Evolutionary conservation across 495 filamentous ascomycete genomes (phyloP).

Genomic region (Aspergillus bertholletiae): DNA sequence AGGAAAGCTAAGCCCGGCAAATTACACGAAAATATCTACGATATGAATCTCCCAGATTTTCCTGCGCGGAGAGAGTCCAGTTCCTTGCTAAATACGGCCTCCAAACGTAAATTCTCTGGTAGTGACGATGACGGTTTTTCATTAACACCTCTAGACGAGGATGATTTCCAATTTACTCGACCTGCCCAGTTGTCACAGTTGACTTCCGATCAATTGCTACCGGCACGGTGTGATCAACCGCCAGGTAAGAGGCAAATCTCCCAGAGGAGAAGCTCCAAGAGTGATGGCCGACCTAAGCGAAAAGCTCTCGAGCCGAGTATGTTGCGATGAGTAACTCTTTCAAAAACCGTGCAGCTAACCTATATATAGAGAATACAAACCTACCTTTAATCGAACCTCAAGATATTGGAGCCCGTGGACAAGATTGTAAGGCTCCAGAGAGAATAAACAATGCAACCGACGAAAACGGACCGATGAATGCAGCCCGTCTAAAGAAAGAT

Average conservation of each 20-base stretch:
- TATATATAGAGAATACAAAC: constrained; percentile 52
- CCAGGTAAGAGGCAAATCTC: constrained; percentile 19
- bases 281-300: constrained; percentile 26
- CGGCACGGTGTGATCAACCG: constrained; percentile 11
- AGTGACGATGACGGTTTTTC: constrained; percentile 42
- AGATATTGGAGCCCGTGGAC: neutral
- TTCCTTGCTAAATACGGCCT: constrained; percentile 40
- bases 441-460: neutral
- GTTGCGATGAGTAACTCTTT: constrained; percentile 14
- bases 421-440: neutral
- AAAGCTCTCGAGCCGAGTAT: constrained; percentile 60
- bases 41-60: neutral
- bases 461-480: neutral
- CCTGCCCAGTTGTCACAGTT: constrained; percentile 15
- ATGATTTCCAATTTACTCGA: constrained; percentile 49
- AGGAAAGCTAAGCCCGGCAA: constrained; percentile 47
- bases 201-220: neutral
- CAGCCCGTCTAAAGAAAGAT: neutral
- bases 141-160: constrained; percentile 29
- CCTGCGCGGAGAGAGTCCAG: neutral
- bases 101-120: constrained; percentile 61
- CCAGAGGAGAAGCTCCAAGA: constrained; percentile 16
- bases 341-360: constrained; percentile 16
- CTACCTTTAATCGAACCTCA: constrained; percentile 20
- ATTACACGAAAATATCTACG: constrained; percentile 33